Evolutionary conservation across 228 moss, liverwort and hornwort genomes (phyloP).

Genomic region (Sphagnum magellanicum): DNA sequence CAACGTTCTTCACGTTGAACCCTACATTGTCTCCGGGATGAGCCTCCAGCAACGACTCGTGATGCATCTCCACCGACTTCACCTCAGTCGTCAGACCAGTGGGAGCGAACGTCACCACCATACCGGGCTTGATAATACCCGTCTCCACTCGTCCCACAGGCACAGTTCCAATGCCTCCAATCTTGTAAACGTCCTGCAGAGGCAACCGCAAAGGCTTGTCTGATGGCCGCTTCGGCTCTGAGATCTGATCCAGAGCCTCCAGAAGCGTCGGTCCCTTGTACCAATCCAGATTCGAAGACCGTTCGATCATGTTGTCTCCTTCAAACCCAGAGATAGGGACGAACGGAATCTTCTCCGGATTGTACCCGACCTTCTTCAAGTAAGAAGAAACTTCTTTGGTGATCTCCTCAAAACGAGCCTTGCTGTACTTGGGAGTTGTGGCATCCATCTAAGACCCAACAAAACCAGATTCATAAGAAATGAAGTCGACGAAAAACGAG

Average conservation of each 20-base stretch:
- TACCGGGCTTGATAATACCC: slow-evolving; percentile 65
- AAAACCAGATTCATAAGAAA: neutral
- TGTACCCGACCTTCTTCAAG: slow-evolving; percentile 60
- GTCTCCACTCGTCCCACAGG: slow-evolving; percentile 82
- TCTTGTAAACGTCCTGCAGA: slow-evolving; percentile 86
- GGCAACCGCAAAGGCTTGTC: slow-evolving; percentile 75
- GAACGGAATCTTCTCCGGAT: slow-evolving; percentile 56
- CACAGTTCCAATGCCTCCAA: slow-evolving; percentile 79
- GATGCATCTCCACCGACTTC: slow-evolving; percentile 96
- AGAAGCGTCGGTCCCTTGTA: slow-evolving; percentile 53
- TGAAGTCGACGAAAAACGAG: neutral
- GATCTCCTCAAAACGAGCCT: slow-evolving; percentile 54
- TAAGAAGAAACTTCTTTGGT: slow-evolving; percentile 52
- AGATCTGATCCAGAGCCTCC: slow-evolving; percentile 33
- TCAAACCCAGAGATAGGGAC: slow-evolving; percentile 64
- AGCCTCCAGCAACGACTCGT: slow-evolving; percentile 65
- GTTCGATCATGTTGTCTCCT: slow-evolving; percentile 60
- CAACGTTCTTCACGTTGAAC: slow-evolving; percentile 87
- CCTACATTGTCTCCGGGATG: slow-evolving; percentile 80
- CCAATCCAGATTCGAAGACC: slow-evolving; percentile 46
- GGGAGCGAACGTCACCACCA: slow-evolving; percentile 57
- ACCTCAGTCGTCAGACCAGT: slow-evolving; percentile 73
- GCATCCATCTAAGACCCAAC: slow-evolving; percentile 41
- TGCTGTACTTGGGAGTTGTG: slow-evolving; percentile 51
- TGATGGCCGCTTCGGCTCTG: slow-evolving; percentile 73